Evolutionary conservation across 116 monocot genomes (phyloP).

Genomic region (Trichopus zeylanicus): DNA sequence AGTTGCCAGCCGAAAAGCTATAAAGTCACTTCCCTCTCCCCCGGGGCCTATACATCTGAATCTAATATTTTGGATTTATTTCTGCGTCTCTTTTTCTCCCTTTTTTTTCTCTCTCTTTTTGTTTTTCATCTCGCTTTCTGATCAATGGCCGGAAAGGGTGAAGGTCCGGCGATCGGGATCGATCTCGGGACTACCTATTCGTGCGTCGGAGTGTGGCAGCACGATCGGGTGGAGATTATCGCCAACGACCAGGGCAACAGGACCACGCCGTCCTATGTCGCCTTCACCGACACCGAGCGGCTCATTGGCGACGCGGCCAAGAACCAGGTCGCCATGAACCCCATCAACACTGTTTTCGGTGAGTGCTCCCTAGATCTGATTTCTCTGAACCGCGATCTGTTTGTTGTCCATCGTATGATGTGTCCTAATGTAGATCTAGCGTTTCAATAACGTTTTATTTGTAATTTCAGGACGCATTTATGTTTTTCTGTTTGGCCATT

Average conservation of each 20-base stretch:
- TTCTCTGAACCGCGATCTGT: background rate
- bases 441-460: background rate
- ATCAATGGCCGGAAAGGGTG: constrained; percentile 41
- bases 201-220: constrained; percentile 71
- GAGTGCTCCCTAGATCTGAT: constrained; percentile 4
- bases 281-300: constrained; percentile 59
- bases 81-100: background rate
- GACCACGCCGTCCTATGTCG: constrained; percentile 78
- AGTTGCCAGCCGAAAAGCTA: background rate
- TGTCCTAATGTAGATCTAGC: background rate
- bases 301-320: constrained; percentile 78
- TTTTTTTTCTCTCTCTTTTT: background rate
- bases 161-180: constrained; percentile 70
- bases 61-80: background rate
- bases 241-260: constrained; percentile 83
- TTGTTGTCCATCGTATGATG: background rate
- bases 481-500: background rate
- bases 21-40: background rate
- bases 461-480: background rate
- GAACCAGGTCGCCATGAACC: constrained; percentile 83
- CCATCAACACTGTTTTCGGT: constrained; percentile 78
- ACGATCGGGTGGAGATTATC: constrained; percentile 78
- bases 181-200: constrained; percentile 66
- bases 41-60: no score
- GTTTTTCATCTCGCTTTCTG: no score